Conservation (phyloP, 2,329 filamentous ascomycete species). For the Microdochium paspali region DNA sequence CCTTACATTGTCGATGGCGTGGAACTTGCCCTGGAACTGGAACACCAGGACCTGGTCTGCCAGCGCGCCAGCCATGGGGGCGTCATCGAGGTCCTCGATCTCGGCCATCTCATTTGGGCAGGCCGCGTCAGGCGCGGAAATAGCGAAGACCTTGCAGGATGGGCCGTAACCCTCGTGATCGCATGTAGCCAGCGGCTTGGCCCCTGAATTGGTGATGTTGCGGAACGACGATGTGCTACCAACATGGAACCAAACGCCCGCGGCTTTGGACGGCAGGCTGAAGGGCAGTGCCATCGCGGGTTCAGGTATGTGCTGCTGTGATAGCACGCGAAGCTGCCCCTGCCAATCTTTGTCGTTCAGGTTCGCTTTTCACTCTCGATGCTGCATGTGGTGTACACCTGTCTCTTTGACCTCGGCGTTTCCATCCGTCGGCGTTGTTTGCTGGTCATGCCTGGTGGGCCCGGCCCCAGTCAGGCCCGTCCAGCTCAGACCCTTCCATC, state of each 20-base stretch:
- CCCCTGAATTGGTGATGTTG: constrained; percentile 31
- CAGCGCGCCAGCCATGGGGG: constrained; percentile 22
- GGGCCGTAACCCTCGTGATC: constrained; percentile 25
- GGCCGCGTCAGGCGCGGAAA: constrained; percentile 28
- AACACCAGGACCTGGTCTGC: constrained; percentile 58
- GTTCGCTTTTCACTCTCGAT: too few species aligned
- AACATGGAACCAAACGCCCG: constrained; percentile 39
- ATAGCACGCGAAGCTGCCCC: too few species aligned
- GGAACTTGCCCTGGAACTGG: constrained; percentile 51
- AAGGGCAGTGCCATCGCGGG: background rate
- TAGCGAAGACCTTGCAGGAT: constrained; percentile 50
- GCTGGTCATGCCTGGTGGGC: too few species aligned
- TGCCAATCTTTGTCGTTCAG: too few species aligned
- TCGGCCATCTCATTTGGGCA: constrained; percentile 19
- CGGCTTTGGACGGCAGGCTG: background rate
- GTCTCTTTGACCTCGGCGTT: too few species aligned
- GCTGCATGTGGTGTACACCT: too few species aligned
- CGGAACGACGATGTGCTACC: constrained; percentile 47
- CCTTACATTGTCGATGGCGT: constrained; percentile 60
- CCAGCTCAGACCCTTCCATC: too few species aligned
- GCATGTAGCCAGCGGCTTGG: constrained; percentile 29
- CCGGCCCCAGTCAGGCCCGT: too few species aligned
- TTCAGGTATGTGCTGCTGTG: too few species aligned
- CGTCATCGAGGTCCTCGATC: constrained; percentile 21
- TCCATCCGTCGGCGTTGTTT: too few species aligned